Percentiles rank a stretch among this genome's conserved stretches.
Evolutionary conservation across 371 early-diverging fungal species (phyloP).

Genomic region (Circinella minor): DNA sequence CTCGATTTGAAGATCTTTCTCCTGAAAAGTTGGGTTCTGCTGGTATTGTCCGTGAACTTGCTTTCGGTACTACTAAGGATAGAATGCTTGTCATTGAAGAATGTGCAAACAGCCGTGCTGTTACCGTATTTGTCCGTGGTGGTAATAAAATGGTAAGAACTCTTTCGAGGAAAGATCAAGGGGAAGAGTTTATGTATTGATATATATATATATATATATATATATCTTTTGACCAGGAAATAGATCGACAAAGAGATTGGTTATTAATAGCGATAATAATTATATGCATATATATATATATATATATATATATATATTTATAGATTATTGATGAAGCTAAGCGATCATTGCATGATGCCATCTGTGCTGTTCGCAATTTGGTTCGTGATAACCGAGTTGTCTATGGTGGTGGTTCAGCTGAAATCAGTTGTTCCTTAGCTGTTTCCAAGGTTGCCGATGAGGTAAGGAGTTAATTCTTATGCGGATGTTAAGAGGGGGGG

Average conservation of each 20-base stretch:
- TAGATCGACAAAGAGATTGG: too few species aligned
- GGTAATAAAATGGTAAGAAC: constrained; percentile 93
- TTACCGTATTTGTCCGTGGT: constrained; percentile 98
- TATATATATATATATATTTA: constrained; percentile 23
- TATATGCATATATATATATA: neutral
- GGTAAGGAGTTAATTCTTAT: constrained; percentile 23
- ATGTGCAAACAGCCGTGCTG: constrained; percentile 97
- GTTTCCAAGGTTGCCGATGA: constrained; percentile 94
- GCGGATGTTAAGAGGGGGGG: neutral
- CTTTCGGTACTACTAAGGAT: constrained; percentile 99
- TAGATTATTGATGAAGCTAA: constrained; percentile 99
- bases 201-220: too few species aligned
- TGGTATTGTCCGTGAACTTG: constrained; percentile 92
- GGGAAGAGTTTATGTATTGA: too few species aligned
- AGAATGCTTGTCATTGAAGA: constrained; percentile 99
- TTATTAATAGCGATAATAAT: too few species aligned
- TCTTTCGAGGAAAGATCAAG: too few species aligned
- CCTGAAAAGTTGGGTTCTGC: constrained; percentile 94
- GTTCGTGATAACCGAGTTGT: constrained; percentile 97
- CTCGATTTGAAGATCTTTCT: constrained; percentile 98
- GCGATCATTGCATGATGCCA: constrained; percentile 98
- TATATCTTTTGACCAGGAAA: too few species aligned
- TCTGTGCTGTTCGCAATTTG: constrained; percentile 99
- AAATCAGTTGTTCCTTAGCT: constrained; percentile 95
- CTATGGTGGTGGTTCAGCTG: constrained; percentile 99